These are phyloP conservation scores for Penicillium hesseltinei DNA, from an alignment of 2,329 filamentous ascomycete species.

Conservation along the genomic window DNA sequence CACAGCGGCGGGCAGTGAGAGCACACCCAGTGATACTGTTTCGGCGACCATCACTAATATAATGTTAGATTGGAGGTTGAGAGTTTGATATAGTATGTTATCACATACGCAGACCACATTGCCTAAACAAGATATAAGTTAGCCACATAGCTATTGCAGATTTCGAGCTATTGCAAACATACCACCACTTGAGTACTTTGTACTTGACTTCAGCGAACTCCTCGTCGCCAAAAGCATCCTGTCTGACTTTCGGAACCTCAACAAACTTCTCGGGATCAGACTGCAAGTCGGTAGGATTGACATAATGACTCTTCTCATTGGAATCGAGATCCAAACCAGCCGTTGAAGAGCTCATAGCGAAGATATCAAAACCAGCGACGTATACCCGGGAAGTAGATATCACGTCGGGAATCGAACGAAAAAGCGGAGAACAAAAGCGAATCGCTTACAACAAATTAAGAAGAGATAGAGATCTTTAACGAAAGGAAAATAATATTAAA, in stretches of 20 bases:
- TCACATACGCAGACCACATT: conserved; percentile 41
- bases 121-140: conserved; percentile 27
- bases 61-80: conserved; percentile 1
- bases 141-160: background rate
- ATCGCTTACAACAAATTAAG: background rate
- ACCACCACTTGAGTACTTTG: conserved; percentile 50
- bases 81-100: background rate
- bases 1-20: conserved; percentile 55
- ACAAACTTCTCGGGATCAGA: conserved; percentile 24
- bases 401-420: background rate
- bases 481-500: background rate
- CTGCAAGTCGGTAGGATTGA: background rate
- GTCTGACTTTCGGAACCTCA: conserved; percentile 14
- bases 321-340: background rate
- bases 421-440: background rate
- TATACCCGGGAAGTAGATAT: background rate
- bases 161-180: conserved; percentile 13
- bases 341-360: conserved; percentile 10
- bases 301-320: background rate
- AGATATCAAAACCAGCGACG: conserved; percentile 1
- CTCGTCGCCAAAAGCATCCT: conserved; percentile 42
- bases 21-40: conserved; percentile 57
- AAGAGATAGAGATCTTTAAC: background rate
- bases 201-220: conserved; percentile 48
- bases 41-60: conserved; percentile 56